A percentile compares a stretch with the other conserved stretches of the same genome.
These are phyloP conservation scores for Erythrophleum ivorense DNA, from an alignment of 331 rosid genomes.

Conservation along the genomic window DNA sequence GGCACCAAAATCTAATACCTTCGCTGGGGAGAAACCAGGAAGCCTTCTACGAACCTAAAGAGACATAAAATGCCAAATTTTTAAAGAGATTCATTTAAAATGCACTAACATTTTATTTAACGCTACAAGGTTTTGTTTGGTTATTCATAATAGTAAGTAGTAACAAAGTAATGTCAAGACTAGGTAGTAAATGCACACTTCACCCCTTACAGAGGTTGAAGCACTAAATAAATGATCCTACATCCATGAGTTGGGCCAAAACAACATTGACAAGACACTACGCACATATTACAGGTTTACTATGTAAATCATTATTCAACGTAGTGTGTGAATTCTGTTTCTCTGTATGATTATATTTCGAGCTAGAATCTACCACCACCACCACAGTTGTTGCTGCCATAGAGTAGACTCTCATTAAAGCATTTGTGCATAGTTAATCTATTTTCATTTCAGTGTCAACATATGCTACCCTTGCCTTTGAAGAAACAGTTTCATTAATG, in stretches of 20 bases:
- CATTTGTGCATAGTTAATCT: conserved; percentile 26
- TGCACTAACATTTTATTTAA: conserved; percentile 7
- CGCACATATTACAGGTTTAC: conserved; percentile 9
- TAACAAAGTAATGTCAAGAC: conserved; percentile 14
- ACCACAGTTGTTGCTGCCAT: background rate
- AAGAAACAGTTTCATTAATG: conserved; percentile 17
- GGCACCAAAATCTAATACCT: conserved; percentile 90
- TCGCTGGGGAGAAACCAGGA: conserved; percentile 83
- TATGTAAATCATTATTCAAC: conserved; percentile 17
- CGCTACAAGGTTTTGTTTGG: background rate
- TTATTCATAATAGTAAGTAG: background rate
- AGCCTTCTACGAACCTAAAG: conserved; percentile 78
- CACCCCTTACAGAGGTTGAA: conserved; percentile 1
- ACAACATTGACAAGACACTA: background rate
- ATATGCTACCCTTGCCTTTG: conserved; percentile 10
- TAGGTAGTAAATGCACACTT: background rate
- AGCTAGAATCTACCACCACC: conserved; percentile 10
- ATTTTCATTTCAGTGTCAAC: conserved; percentile 28
- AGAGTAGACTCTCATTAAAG: conserved; percentile 2
- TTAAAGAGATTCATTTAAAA: conserved; percentile 15
- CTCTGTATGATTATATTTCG: conserved; percentile 25
- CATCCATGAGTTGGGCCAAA: background rate
- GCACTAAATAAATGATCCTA: conserved; percentile 15
- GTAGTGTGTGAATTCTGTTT: background rate
- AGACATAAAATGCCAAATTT: conserved; percentile 11